Evolutionary conservation across 2,329 filamentous ascomycete genomes (phyloP), one percentile per base, ranked within the genome.

Genomic region (Dothiorella sarmentorum): DNA sequence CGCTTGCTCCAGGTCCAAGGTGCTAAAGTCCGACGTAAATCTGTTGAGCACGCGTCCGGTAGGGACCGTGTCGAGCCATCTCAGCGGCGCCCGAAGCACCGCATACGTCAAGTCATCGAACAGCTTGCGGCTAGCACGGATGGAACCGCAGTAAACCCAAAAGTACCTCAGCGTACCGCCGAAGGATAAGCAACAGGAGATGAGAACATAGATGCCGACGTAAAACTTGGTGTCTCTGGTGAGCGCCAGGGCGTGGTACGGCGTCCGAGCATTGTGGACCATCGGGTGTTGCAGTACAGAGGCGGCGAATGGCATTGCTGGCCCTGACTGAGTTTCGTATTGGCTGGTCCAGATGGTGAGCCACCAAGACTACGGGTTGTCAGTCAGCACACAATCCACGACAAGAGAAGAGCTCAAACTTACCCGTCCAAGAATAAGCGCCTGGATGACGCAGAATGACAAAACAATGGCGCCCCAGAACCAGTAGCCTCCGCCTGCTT

Each of bases 11-110:
- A 42, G 29, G 45, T 93, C 89, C 49, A 92, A 82, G 38, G 85
- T 80, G 64, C 86, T 84, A 71, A 93, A 91, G 71, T 93, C 89
- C 3, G 86, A 79, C 0, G 88, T 90, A 69, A 92, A 90, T 2
- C 89, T 82, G 72, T 93, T 93, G 18, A 92, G 76, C 35, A 92
- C 83, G 44, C 89, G 83, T 2, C 89, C 89, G 1, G 91, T 78
- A 0, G 90, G 90, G 0, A 91, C 86, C 0, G 89, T 92, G 67
- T 93, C 89, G 35, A 93, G 79, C 66, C 64, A 69, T 38, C 62
- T 45, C 4, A 92, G 77, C 1, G 88, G 89, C 5, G 89, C 85
- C 17, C 87, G 82, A 3, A 93, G 77, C 10, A 93, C 80, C 0
- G 83, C 79, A 63, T 83, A 85, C 42, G 86, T 83, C 62, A 91